Percentiles rank a stretch among this genome's conserved stretches.
These are phyloP conservation scores for Diphasiastrum complanatum DNA, from an alignment of 83 land plant genomes.

Conservation along the genomic window DNA sequence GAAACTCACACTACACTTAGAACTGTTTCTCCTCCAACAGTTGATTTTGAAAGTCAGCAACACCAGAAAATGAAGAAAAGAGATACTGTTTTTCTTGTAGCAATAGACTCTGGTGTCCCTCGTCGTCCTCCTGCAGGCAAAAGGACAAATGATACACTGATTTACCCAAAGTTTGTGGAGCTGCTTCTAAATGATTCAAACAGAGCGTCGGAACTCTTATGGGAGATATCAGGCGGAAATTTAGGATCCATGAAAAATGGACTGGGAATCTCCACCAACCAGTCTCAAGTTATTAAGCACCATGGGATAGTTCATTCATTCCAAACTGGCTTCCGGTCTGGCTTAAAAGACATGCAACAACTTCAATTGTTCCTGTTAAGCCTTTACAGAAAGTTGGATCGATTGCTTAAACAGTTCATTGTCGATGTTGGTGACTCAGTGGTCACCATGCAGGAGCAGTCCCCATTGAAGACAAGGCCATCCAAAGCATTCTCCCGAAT, in stretches of 20 bases:
- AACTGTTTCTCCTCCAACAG: too few relatives aligned
- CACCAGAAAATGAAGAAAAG: slow-evolving; percentile 8
- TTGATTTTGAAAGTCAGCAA: slow-evolving; percentile 3
- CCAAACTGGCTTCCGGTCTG: slow-evolving; percentile 61
- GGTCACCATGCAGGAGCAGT: neutral
- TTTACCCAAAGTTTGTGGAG: slow-evolving; percentile 81
- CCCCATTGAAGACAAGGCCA: too few relatives aligned
- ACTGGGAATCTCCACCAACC: neutral
- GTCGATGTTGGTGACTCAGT: slow-evolving; percentile 4
- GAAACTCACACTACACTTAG: too few relatives aligned
- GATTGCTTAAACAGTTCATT: slow-evolving; percentile 51
- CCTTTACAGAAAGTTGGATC: slow-evolving; percentile 47
- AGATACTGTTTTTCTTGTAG: slow-evolving; percentile 46
- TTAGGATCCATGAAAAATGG: slow-evolving; percentile 39
- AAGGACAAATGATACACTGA: slow-evolving; percentile 59
- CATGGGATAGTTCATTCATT: slow-evolving; percentile 50
- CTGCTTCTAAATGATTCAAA: slow-evolving; percentile 60
- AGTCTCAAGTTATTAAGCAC: slow-evolving; percentile 13
- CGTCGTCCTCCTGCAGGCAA: slow-evolving; percentile 92
- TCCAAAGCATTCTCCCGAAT: too few relatives aligned
- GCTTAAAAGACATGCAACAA: slow-evolving; percentile 66
- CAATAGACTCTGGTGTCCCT: slow-evolving; percentile 94
- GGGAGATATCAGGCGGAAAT: slow-evolving; percentile 67
- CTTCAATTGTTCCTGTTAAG: slow-evolving; percentile 65
- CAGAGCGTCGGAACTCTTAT: slow-evolving; percentile 51